Evolutionary conservation across 805 yeast genomes (phyloP), one percentile per base, ranked within the genome.

Genomic region (Peterozyma toletana): DNA sequence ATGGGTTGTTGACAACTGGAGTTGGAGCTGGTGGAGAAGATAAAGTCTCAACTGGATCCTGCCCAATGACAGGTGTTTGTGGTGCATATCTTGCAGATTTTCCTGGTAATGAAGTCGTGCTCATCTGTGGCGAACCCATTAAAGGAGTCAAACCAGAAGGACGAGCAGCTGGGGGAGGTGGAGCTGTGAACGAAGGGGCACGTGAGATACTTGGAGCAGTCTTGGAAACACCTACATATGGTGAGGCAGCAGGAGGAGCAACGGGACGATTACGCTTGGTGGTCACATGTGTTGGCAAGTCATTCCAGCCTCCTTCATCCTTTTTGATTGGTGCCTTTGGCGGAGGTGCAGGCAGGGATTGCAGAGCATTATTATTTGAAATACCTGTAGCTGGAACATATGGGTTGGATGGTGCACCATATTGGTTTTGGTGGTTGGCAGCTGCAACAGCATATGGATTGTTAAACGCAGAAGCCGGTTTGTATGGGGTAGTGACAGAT

Each of bases 301-400:
- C 86, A 53, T 80, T 81, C 87, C 88, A 81, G 3, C 86, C 87
- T 34, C 80, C 86, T 34, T 75, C 75, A 37, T 77, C 77, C 43
- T 60, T 62, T 45, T 70, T 73, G 47, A 51, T 52, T 50, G 52
- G 21, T 57, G 61, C 38, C 48, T 52, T 48, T 42, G 51, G 36
- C 13, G 56, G 53, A 38, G 62, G 62, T 11, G 58, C 46, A 33
- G 66, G 54, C 9, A 50, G n/a, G 11, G 41, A 33, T 14, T 47
- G 43, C 11, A 49, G 35, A 10, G 45, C 38, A 16, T 40, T 57
- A 43, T 62, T 38, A 2, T 65, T 60, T 18, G 62, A 65, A 4
- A 63, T 40, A 1, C 66, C 68, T 27, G 66, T 60, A 34, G 45
- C 53, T 46, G 67, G 67, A 2, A 63, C 63, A 45, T 63, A 63